Base-by-base conservation (phyloP, 768 basidiomycete genomes). In the Lentinula guzmanii region DNA sequence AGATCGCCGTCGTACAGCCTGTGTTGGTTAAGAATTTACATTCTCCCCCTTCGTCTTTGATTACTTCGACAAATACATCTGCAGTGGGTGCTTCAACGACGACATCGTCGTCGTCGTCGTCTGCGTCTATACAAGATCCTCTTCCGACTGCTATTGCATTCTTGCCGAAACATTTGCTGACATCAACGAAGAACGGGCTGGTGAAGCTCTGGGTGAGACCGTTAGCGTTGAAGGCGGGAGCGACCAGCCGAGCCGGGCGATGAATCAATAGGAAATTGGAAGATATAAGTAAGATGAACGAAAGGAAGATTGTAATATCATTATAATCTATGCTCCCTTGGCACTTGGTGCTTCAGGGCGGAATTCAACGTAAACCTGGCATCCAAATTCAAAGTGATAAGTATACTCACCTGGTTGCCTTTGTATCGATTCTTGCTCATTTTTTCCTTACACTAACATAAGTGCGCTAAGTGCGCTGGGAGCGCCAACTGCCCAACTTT, bases 1-100 rank as follows among this genome's bases (percentile, higher is more conserved):
- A 97, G 65, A 87, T 96, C 9, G 89, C 94, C 5, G 83, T 91
- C 31, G 86, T 97, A 2, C 95, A 96, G 68, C 94, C 95, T 24
- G 93, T 96, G 42, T 74, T 96, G 64, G 93, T 94, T 67, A 66
- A 83, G 46, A 48, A 24, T 24, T 78, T 39, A 11, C 28, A 24
- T 24, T 59, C 31, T 46, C 52, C 28, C 34, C 50, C 37, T 37
- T 57, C n/a, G 7, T 11, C 31, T 34, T 59, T 15, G 46, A 52
- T 33, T 55, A 39, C 39, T 60, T 59, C 41, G 11, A 48, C 39
- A 8, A 8, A 48, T n/a, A 28, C 31, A 60, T 28, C 48, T 54
- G 31, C 51, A 15, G 94, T 16, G 0, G 35, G 35, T 41, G 15
- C 53, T 39, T 24, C 39, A 43, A 18, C 37, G 15, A 5, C 53